phyloP scores from a whole-genome alignment of 495 filamentous ascomycete species.

The Penicillium odoratum region DNA sequence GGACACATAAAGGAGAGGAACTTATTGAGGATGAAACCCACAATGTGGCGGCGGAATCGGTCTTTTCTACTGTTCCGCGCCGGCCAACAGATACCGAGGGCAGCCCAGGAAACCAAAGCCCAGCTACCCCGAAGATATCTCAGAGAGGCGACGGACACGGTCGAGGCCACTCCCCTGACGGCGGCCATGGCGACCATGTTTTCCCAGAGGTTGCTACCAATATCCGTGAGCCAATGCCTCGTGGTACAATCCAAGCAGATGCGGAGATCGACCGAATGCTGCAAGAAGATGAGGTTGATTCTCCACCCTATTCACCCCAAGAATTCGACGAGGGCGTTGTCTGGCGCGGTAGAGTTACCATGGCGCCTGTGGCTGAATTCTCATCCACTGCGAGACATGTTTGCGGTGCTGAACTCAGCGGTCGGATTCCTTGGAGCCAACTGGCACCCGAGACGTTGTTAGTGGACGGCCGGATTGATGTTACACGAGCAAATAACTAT shows the following conservation, averaged over 20 bases:
- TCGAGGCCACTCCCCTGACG: conserved; percentile 36
- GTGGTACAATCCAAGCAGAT: conserved; percentile 60
- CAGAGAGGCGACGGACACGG: conserved; percentile 29
- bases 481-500: conserved; percentile 80
- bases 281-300: conserved; percentile 80
- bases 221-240: conserved; percentile 43
- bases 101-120: conserved; percentile 37
- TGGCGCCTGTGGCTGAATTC: conserved; percentile 76
- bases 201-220: conserved; percentile 47
- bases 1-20: conserved; percentile 96
- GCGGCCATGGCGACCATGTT: conserved; percentile 39
- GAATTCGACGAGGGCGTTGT: conserved; percentile 66
- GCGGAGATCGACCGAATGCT: conserved; percentile 89
- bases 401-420: conserved; percentile 71
- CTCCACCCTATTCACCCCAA: conserved; percentile 82
- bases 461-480: conserved; percentile 81
- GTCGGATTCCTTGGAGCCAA: conserved; percentile 62
- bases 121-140: conserved; percentile 29
- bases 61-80: conserved; percentile 47
- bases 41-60: conserved; percentile 45
- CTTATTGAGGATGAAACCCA: conserved; percentile 69
- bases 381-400: conserved; percentile 75
- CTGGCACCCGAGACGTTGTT: conserved; percentile 67
- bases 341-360: conserved; percentile 79
- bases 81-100: conserved; percentile 41